Conservation (phyloP, 2,329 filamentous ascomycete genomes). For the Xylariaceae sp. region DNA sequence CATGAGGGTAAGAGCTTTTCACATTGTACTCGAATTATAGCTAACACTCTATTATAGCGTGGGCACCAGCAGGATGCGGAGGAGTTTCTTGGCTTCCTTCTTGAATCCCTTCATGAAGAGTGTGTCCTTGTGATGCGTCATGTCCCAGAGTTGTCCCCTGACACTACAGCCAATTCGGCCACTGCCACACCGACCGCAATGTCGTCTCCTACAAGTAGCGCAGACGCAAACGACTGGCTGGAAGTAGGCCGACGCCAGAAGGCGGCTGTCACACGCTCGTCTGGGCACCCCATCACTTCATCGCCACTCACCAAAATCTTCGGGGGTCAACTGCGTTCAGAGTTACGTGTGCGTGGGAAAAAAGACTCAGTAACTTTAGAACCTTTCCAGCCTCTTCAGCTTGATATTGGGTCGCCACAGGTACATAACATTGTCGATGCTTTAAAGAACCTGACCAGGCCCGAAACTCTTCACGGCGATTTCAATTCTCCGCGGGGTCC, state of each 20-base stretch:
- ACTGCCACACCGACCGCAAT: constrained; percentile 29
- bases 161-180: constrained; percentile 26
- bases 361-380: constrained; percentile 91
- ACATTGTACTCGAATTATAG: neutral
- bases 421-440: constrained; percentile 91
- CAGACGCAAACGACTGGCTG: constrained; percentile 68
- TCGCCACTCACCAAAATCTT: constrained; percentile 94
- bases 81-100: constrained; percentile 88
- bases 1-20: constrained; percentile 67
- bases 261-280: constrained; percentile 78
- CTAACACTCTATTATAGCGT: constrained; percentile 48
- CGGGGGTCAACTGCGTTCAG: constrained; percentile 83
- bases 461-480: constrained; percentile 80
- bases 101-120: constrained; percentile 91
- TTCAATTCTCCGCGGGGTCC: constrained; percentile 76
- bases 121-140: constrained; percentile 72
- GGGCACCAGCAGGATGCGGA: constrained; percentile 98
- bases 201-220: constrained; percentile 40
- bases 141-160: constrained; percentile 27
- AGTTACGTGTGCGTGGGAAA: constrained; percentile 78
- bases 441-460: constrained; percentile 74
- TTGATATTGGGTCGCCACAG: constrained; percentile 85
- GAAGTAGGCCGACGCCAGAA: constrained; percentile 94
- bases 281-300: constrained; percentile 65
- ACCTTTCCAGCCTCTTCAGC: constrained; percentile 88